Percentiles rank a stretch among this genome's conserved stretches.
These are phyloP conservation scores for Penicillium fimorum DNA, from an alignment of 495 filamentous ascomycete genomes.

Conservation along the genomic window DNA sequence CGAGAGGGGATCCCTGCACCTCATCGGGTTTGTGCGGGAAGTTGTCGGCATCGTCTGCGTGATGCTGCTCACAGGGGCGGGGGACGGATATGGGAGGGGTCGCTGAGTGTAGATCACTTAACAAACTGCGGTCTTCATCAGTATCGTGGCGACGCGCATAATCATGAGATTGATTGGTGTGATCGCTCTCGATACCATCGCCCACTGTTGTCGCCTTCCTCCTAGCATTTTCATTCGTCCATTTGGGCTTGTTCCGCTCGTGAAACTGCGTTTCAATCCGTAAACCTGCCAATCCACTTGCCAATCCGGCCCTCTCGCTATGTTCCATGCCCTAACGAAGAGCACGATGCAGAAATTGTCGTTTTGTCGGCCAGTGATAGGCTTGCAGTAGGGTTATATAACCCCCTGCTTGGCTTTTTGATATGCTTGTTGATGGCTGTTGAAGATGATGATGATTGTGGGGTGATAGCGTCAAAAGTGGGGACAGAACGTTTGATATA, in stretches of 20 bases:
- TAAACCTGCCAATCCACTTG: constrained; percentile 35
- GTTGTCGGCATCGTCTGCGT: constrained; percentile 23
- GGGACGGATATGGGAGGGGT: constrained; percentile 50
- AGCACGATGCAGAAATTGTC: constrained; percentile 18
- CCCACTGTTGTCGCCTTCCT: constrained; percentile 30
- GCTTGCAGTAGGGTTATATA: constrained; percentile 29
- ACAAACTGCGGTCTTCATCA: constrained; percentile 47
- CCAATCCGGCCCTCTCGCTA: constrained; percentile 27
- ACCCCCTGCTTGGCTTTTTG: constrained; percentile 21
- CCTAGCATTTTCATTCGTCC: constrained; percentile 27
- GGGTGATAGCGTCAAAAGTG: constrained; percentile 26
- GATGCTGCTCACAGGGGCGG: constrained; percentile 35
- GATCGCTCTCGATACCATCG: constrained; percentile 48
- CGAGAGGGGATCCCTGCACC: constrained; percentile 40
- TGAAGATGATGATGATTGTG: constrained; percentile 18
- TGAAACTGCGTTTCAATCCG: constrained; percentile 45
- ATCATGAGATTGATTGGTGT: constrained; percentile 42
- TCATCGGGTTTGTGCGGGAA: constrained; percentile 47
- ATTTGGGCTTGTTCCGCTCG: constrained; percentile 24
- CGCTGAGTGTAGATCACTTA: constrained; percentile 45
- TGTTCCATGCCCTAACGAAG: constrained; percentile 43
- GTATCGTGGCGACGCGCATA: constrained; percentile 44
- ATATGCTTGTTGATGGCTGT: constrained; percentile 8
- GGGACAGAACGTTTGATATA: constrained; percentile 12
- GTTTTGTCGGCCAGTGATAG: constrained; percentile 17